Evolutionary conservation across 768 basidiomycete genomes (phyloP), one percentile per base, ranked within the genome.

Genomic region (Russula sp.): DNA sequence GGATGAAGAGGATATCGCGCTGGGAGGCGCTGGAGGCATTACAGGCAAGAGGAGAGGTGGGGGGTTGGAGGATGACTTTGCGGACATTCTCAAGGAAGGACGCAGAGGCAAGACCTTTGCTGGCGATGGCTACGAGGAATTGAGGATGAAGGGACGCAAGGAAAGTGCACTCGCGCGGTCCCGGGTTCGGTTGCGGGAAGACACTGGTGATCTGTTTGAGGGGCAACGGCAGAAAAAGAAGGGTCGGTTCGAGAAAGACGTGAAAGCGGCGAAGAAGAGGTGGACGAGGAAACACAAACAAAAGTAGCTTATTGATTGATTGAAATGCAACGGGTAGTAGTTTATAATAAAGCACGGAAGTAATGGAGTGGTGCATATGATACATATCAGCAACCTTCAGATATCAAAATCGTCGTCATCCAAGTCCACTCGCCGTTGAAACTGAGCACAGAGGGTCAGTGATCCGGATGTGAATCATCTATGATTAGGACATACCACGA

Each of bases 1-100:
- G 64, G 95, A 98, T 71, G 96, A 98, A 74, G 91, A 84, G 67
- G 90, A 92, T 67, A 76, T 98, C 65, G 92, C 92, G 20, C 78
- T 98, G 14, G 96, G 96, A 58, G 90, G 89, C 14, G 83, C 81
- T 48, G 76, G 76, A 22, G 73, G 70, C 13, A 73, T 70, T 24
- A 77, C 79, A 0, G 79, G 79, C n/a, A 78, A 79, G 28, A 78
- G 81, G 59, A 79, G 86, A 53, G 86, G 84, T 10, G 88, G 85
- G 20, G 90, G 89, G 1, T 77, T 94, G 49, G 89, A 88, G 67
- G 90, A 90, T 69, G 94, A 93, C 74, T 95, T 95, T 70, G 84
- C 81, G 13, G 93, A 94, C 68, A 81, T 96, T 36, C 74, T 95
- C 38, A 81, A 79, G 67, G 82, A 84, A 28, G 83, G 86, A 13